phyloP scores from a whole-genome alignment of 106 monocot genomes.

The Dioscorea dumetorum region DNA sequence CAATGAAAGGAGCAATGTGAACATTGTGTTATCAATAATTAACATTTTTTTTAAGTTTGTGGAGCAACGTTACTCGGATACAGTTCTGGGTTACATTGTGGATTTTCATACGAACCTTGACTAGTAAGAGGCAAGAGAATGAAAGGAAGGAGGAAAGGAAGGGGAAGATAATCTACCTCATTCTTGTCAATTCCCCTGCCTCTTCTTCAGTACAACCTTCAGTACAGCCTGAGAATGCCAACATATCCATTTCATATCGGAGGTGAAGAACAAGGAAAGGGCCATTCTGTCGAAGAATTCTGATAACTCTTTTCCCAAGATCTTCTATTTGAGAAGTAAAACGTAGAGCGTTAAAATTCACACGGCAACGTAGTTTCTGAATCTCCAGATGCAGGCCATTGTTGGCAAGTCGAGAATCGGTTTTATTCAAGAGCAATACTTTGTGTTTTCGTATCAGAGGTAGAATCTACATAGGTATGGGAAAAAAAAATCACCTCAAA shows the following conservation, averaged over 20 bases:
- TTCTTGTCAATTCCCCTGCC: conserved; percentile 65
- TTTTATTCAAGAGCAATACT: conserved; percentile 75
- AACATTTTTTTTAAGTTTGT: too few relatives aligned
- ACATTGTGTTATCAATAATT: too few relatives aligned
- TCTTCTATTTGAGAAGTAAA: conserved; percentile 91
- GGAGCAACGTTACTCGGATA: too few relatives aligned
- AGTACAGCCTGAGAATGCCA: conserved; percentile 96
- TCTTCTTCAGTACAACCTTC: conserved; percentile 79
- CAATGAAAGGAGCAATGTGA: too few relatives aligned
- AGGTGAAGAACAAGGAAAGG: conserved; percentile 96
- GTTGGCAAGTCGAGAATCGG: conserved; percentile 88
- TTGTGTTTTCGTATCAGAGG: conserved; percentile 83
- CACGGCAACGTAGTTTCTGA: conserved; percentile 81
- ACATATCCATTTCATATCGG: conserved; percentile 97
- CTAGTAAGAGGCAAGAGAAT: too few relatives aligned
- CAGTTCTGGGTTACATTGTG: too few relatives aligned
- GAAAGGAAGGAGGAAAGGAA: too few relatives aligned
- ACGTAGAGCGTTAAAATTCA: conserved; percentile 63
- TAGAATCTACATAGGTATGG: conserved; percentile 51
- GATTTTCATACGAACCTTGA: too few relatives aligned
- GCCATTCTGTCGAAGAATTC: conserved; percentile 56
- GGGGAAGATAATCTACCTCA: conserved; percentile 38
- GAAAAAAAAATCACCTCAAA: not conserved
- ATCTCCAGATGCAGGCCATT: conserved; percentile 85
- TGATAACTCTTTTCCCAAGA: conserved; percentile 65